phyloP scores from a whole-genome alignment of 176 grass and related monocot genomes.

The Oryza australiensis region DNA sequence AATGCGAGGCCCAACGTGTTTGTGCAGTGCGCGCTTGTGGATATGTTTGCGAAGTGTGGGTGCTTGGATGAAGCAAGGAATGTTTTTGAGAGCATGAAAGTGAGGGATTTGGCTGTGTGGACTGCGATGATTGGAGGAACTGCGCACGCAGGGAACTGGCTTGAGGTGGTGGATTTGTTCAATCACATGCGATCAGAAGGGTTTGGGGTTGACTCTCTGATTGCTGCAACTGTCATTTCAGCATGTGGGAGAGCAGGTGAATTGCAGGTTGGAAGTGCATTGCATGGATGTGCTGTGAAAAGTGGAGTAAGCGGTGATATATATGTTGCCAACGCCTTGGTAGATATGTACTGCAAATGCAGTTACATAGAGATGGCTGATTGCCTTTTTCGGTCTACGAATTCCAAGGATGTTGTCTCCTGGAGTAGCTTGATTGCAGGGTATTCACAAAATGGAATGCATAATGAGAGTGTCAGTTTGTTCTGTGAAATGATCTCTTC shows the following conservation, averaged over 20 bases:
- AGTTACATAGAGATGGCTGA: conserved; percentile 29
- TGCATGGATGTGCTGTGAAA: conserved; percentile 49
- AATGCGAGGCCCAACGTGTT: conserved; percentile 27
- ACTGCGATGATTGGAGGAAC: conserved; percentile 54
- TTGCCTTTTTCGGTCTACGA: conserved; percentile 33
- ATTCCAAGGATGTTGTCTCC: conserved; percentile 55
- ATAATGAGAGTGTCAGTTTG: conserved; percentile 22
- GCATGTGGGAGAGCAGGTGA: conserved; percentile 47
- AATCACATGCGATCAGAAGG: conserved; percentile 46
- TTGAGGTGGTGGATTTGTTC: conserved; percentile 42
- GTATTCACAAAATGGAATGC: conserved; percentile 47
- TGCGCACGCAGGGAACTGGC: conserved; percentile 31
- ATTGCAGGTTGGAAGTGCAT: conserved; percentile 25
- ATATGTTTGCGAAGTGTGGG: conserved; percentile 68
- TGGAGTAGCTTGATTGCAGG: conserved; percentile 66
- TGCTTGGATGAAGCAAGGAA: conserved; percentile 48
- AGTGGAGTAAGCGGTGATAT: conserved; percentile 37
- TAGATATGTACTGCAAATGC: conserved; percentile 73
- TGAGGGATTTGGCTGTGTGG: conserved; percentile 52
- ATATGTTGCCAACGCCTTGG: conserved; percentile 56
- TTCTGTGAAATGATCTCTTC: conserved; percentile 52
- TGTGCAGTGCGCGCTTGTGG: conserved; percentile 54
- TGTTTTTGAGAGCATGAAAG: conserved; percentile 49
- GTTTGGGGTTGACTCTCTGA: conserved; percentile 41
- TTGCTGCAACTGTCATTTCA: conserved; percentile 54